These are phyloP conservation scores for Saturnispora kantuleensis DNA, from an alignment of 805 yeast genomes.

Conservation along the genomic window DNA sequence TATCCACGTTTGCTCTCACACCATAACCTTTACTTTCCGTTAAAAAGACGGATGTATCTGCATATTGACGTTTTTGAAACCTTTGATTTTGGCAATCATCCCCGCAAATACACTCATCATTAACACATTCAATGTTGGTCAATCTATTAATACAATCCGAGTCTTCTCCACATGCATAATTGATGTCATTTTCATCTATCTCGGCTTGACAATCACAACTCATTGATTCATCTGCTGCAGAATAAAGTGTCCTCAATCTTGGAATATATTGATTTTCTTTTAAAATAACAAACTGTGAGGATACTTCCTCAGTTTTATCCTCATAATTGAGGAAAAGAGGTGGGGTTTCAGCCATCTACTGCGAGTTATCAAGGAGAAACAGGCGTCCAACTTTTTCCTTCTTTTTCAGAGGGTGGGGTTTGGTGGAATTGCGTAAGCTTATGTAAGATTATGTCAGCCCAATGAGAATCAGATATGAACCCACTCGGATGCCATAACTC, in stretches of 20 bases:
- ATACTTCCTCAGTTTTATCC: conserved; percentile 64
- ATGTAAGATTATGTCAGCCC: too few relatives aligned
- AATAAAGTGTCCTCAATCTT: conserved; percentile 54
- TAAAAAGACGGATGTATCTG: conserved; percentile 67
- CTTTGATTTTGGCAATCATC: conserved; percentile 76
- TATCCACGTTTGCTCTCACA: conserved; percentile 53
- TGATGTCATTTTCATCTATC: conserved; percentile 28
- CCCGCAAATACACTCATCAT: conserved; percentile 66
- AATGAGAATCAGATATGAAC: too few relatives aligned
- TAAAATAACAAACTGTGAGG: conserved; percentile 44
- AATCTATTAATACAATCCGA: conserved; percentile 88
- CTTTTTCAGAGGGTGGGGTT: neutral
- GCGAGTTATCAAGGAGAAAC: too few relatives aligned
- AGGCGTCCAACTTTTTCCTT: neutral
- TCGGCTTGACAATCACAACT: conserved; percentile 77
- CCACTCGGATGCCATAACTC: too few relatives aligned
- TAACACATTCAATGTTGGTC: conserved; percentile 85
- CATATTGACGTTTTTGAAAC: conserved; percentile 69
- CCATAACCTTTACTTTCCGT: conserved; percentile 89
- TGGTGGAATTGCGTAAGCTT: too few relatives aligned
- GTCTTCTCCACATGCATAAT: conserved; percentile 70
- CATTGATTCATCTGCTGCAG: conserved; percentile 67
- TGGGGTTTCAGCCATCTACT: conserved; percentile 1
- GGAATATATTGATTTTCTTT: conserved; percentile 52
- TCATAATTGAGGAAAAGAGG: conserved; percentile 26